A percentile compares a stretch with the other conserved stretches of the same genome.
phyloP scores from a whole-genome alignment of 306 rosid genomes.

The Prunus mira region DNA sequence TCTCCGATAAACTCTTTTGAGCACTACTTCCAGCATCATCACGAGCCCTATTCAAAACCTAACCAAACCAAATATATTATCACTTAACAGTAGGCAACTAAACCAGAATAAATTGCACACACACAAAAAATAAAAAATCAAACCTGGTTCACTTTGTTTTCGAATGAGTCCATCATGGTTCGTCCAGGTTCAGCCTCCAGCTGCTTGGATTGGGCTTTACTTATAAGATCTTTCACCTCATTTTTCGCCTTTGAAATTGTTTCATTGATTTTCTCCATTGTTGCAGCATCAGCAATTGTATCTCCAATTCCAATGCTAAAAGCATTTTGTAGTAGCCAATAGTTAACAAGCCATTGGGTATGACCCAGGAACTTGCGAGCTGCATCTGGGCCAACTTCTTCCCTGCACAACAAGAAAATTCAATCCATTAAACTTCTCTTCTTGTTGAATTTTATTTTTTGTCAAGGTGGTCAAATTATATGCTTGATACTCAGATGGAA shows the following conservation, averaged over 20 bases:
- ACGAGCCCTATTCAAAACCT: slow-evolving; percentile 93
- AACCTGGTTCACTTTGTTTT: slow-evolving; percentile 96
- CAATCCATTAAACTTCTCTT: background rate
- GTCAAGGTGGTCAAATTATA: background rate
- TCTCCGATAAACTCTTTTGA: slow-evolving; percentile 90
- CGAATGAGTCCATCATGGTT: slow-evolving; percentile 96
- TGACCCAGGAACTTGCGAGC: slow-evolving; percentile 98
- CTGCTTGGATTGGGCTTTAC: slow-evolving; percentile 75
- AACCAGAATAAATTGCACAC: background rate
- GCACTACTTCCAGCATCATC: slow-evolving; percentile 99
- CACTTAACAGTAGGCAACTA: slow-evolving; percentile 9
- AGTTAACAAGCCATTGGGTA: slow-evolving; percentile 98
- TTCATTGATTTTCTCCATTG: slow-evolving; percentile 88
- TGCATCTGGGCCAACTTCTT: slow-evolving; percentile 99
- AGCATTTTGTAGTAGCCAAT: slow-evolving; percentile 95
- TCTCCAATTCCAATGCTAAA: slow-evolving; percentile 99
- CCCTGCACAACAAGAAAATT: slow-evolving; percentile 54
- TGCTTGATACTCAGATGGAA: background rate
- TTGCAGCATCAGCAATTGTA: slow-evolving; percentile 93
- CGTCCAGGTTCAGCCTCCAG: slow-evolving; percentile 98
- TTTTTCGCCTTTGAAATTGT: slow-evolving; percentile 87
- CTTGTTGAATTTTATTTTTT: background rate
- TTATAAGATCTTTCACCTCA: slow-evolving; percentile 82
- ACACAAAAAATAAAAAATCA: slow-evolving; percentile 5
- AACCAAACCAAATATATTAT: slow-evolving; percentile 15